Conservation (phyloP, 305 asterid genomes). For the Solanum aculeatissimum region DNA sequence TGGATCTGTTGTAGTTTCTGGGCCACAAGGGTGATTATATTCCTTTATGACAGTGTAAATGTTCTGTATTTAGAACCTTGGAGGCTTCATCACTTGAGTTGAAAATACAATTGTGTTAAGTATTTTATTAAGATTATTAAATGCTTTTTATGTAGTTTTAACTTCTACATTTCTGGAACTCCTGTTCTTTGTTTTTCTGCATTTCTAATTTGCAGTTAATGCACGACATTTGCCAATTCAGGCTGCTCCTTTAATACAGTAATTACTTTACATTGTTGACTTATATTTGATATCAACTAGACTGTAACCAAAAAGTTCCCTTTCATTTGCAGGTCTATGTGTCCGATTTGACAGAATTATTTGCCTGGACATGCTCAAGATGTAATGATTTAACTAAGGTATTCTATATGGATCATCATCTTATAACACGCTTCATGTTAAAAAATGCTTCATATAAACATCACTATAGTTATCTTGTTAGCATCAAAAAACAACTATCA, state of each 20-base stretch:
- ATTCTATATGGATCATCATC: background rate
- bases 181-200: background rate
- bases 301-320: background rate
- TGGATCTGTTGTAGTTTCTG: background rate
- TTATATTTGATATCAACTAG: background rate
- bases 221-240: background rate
- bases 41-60: background rate
- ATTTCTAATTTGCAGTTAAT: background rate
- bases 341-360: conserved; percentile 74
- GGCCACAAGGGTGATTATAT: background rate
- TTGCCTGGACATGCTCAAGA: conserved; percentile 96
- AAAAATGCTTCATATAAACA: background rate
- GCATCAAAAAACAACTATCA: background rate
- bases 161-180: background rate
- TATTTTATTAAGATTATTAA: background rate
- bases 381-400: conserved; percentile 82
- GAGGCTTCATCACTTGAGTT: background rate
- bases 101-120: background rate
- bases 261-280: background rate
- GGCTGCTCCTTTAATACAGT: background rate
- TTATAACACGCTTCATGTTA: background rate
- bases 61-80: background rate
- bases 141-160: background rate
- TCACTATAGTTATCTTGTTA: background rate
- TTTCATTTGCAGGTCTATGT: conserved; percentile 61